Evolutionary conservation across 306 rosid species (phyloP), one percentile per base, ranked within the genome.

Genomic region (Malus fusca): DNA sequence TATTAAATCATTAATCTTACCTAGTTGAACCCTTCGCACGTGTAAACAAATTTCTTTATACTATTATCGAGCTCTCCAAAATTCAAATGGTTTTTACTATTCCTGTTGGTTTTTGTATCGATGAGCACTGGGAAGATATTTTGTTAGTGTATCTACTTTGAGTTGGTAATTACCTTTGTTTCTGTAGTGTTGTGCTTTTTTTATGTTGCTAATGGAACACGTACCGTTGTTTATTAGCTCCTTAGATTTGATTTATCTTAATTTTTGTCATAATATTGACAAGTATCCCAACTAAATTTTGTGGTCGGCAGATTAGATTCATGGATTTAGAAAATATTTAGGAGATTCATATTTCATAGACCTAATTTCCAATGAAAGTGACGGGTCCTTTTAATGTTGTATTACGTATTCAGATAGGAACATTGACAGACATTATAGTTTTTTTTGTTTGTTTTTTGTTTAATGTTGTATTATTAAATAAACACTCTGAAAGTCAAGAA

Each of bases 11-110:
- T 30, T 64, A 64, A 64, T 64, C 42, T 68, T 77, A 75, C 67
- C 65, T 68, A 11, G 73, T 84, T 59, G 55, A 64, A 68, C 67
- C 63, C 61, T 13, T 65, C 23, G 70, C 69, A 15, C 73, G n/a
- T 84, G 88, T 80, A 82, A 79, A 87, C 80, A 61, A 64, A 30
- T 17, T 68, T 78, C 53, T 83, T 6, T 23, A 23, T 22, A 11
- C 5, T 59, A 17, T 51, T 15, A 51, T 51, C 55, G 21, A 51
- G 55, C 18, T 51, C 55, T 5, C 3, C 7, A 8, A 51, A 51
- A 4, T 51, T 51, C 21, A 21, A 51, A 51, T 18, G 55, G 21
- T 1, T 15, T 2, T 51, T 51, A 51, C 18, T 51, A 51, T 51
- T 51, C 21, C 55, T 51, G 21, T 51, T 51, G 55, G 21, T 51